These are phyloP conservation scores for Endoconidiophora polonica DNA, from an alignment of 2,329 filamentous ascomycete species.

Conservation along the genomic window DNA sequence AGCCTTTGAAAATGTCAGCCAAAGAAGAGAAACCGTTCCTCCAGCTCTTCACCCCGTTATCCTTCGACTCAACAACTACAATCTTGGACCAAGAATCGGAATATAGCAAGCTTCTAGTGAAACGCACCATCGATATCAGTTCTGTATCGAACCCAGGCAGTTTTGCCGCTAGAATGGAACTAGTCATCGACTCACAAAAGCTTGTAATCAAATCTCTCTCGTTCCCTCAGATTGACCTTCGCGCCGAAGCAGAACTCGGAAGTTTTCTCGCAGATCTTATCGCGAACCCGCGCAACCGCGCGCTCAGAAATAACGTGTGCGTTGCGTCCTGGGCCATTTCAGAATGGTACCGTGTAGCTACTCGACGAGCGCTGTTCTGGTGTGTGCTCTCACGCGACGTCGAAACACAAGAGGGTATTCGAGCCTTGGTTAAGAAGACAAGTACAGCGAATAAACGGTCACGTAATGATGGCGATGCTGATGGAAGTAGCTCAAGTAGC, in stretches of 20 bases:
- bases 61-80: slow-evolving; percentile 37
- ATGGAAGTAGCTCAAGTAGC: too few relatives aligned
- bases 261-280: background rate
- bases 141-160: slow-evolving; percentile 25
- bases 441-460: slow-evolving; percentile 16
- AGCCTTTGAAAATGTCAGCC: slow-evolving; percentile 44
- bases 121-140: slow-evolving; percentile 38
- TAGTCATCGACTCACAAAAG: slow-evolving; percentile 39
- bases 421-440: slow-evolving; percentile 19
- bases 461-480: slow-evolving; percentile 10
- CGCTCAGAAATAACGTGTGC: slow-evolving; percentile 38
- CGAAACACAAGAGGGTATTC: slow-evolving; percentile 20
- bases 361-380: slow-evolving; percentile 48
- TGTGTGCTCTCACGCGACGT: slow-evolving; percentile 33
- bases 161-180: slow-evolving; percentile 39
- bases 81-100: slow-evolving; percentile 19
- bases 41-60: slow-evolving; percentile 52
- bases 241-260: slow-evolving; percentile 40
- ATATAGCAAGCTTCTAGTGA: slow-evolving; percentile 28
- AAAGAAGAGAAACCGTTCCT: slow-evolving; percentile 52
- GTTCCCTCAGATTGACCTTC: slow-evolving; percentile 38
- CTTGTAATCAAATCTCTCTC: slow-evolving; percentile 34
- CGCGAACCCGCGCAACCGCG: slow-evolving; percentile 19
- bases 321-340: slow-evolving; percentile 50
- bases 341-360: slow-evolving; percentile 47